These are phyloP conservation scores for Colletotrichum tamarilloi DNA, from an alignment of 2,329 filamentous ascomycete genomes.

Conservation along the genomic window DNA sequence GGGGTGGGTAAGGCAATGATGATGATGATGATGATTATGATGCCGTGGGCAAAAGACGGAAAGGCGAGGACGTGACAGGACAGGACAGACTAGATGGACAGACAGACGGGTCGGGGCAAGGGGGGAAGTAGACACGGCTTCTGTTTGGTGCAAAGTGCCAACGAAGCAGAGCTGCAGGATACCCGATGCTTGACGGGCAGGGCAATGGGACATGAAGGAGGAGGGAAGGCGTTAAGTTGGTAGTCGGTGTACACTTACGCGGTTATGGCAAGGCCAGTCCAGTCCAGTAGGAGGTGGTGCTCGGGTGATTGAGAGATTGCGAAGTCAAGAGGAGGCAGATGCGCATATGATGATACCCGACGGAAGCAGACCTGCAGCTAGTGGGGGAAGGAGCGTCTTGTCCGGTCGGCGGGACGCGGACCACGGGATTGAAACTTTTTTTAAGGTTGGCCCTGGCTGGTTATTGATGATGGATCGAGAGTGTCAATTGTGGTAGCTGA, in stretches of 20 bases:
- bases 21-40: constrained; percentile 32
- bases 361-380: constrained; percentile 29
- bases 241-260: constrained; percentile 9
- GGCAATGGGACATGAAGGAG: not conserved
- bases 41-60: constrained; percentile 2
- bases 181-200: not conserved
- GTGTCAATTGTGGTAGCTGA: not conserved
- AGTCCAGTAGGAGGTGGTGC: constrained; percentile 26
- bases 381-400: constrained; percentile 21
- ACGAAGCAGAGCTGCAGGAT: constrained; percentile 13
- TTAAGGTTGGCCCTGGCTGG: constrained; percentile 10
- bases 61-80: not conserved
- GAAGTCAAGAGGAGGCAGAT: not conserved
- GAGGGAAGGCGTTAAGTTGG: not conserved
- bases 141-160: constrained; percentile 12
- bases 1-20: constrained; percentile 22
- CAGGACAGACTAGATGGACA: not conserved
- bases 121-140: not conserved
- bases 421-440: constrained; percentile 17
- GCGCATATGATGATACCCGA: constrained; percentile 20
- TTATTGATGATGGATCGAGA: not conserved
- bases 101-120: not conserved
- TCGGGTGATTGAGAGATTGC: constrained; percentile 21
- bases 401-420: constrained; percentile 28
- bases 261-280: constrained; percentile 16